Conservation (phyloP, 78 protist species). For the Neovahlkampfia damariscottae region DNA sequence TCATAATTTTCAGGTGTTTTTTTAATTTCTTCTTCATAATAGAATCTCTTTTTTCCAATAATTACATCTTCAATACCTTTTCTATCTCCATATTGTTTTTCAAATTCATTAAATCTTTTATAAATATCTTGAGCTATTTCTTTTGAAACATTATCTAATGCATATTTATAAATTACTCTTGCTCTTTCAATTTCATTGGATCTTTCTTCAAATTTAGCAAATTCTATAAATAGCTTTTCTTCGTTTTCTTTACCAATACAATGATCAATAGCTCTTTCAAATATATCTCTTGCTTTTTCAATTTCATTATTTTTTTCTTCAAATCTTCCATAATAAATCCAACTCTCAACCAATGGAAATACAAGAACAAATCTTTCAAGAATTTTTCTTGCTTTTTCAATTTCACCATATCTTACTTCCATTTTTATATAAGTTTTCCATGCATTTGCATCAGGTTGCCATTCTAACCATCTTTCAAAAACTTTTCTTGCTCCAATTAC, state of each 20-base stretch:
- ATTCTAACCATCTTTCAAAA: conserved; percentile 94
- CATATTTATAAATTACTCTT: conserved; percentile 76
- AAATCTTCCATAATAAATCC: conserved; percentile 76
- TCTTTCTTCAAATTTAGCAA: conserved; percentile 83
- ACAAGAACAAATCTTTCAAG: conserved; percentile 26
- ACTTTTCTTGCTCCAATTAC: conserved; percentile 65
- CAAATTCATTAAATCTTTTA: conserved; percentile 51
- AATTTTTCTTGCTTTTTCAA: conserved; percentile 51
- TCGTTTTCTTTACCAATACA: conserved; percentile 47
- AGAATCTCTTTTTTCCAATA: conserved; percentile 55
- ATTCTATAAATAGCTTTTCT: conserved; percentile 64
- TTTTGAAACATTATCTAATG: conserved; percentile 66
- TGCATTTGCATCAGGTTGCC: conserved; percentile 73
- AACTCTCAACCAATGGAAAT: conserved; percentile 50
- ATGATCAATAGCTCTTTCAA: conserved; percentile 53
- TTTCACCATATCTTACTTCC: conserved; percentile 60
- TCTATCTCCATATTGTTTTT: conserved; percentile 76
- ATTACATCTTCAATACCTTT: conserved; percentile 79
- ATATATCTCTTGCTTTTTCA: conserved; percentile 42
- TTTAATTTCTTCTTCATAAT: conserved; percentile 72
- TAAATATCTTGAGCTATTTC: conserved; percentile 56
- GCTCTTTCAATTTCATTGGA: conserved; percentile 73
- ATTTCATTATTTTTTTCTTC: conserved; percentile 54
- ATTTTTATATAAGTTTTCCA: conserved; percentile 78
- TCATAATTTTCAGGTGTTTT: conserved; percentile 77